phyloP scores from a whole-genome alignment of 805 yeast species.

The Candida arabinofermentans region DNA sequence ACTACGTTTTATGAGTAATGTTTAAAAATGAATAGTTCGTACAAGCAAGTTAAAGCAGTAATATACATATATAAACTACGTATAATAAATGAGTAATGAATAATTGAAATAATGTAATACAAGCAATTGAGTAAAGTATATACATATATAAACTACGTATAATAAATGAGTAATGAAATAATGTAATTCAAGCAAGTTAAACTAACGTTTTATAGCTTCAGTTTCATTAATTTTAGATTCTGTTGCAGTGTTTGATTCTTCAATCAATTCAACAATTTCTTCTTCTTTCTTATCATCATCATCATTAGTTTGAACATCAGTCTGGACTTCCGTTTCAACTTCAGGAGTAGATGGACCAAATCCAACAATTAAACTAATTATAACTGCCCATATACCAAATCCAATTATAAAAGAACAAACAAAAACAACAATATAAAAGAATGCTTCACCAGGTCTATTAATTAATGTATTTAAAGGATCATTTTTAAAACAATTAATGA shows the following conservation, averaged over 20 bases:
- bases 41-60: not conserved
- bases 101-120: not conserved
- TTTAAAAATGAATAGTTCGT: not conserved
- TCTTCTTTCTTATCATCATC: constrained; percentile 7
- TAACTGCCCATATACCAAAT: constrained; percentile 40
- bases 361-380: constrained; percentile 19
- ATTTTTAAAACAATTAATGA: constrained; percentile 34
- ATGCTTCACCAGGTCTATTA: constrained; percentile 47
- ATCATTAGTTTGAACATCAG: not conserved
- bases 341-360: not conserved
- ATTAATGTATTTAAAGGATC: constrained; percentile 44
- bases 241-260: constrained; percentile 12
- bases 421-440: constrained; percentile 41
- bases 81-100: not conserved
- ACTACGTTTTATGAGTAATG: not conserved
- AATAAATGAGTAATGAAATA: too few species aligned
- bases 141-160: not conserved
- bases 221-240: constrained; percentile 27
- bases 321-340: constrained; percentile 4
- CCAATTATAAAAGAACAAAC: constrained; percentile 37
- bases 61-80: not conserved
- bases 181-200: not conserved
- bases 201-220: constrained; percentile 26
- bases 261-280: constrained; percentile 9
- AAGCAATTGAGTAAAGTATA: not conserved